Evolutionary conservation across 345 rosid species (phyloP), one percentile per base, ranked within the genome.

Genomic region (Rhizophora mangle): DNA sequence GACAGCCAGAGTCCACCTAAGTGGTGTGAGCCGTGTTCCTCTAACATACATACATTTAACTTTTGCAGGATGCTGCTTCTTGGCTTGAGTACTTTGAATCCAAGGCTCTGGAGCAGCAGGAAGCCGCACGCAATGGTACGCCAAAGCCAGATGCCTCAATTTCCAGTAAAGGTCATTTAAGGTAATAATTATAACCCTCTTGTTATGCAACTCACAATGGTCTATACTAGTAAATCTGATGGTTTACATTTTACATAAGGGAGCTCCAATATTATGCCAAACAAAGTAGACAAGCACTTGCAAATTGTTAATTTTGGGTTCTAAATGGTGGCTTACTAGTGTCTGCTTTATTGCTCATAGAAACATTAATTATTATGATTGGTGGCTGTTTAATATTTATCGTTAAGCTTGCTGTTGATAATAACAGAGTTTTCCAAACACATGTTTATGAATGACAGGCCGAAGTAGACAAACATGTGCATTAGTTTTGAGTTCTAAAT

Each of bases 81-180:
- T 77, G 81, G 81, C 77, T 77, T 1, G 81, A 77, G 73, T 77
- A 77, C 73, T 77, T 77, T 27, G 81, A 77, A 54, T 77, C 81
- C 62, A 77, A 77, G 70, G 74, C 81, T 60, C 69, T 72, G 31
- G 81, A 77, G 64, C 81, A 77, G 64, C 81, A 77, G 46, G 81
- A 77, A 77, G 81, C 81, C 22, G 74, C 81, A 32, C 77, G 81
- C 47, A 77, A 72, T 60, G 81, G 81, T 26, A 72, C 81, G 13
- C 77, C 81, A 54, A 77, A 77, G 63, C 77, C 81, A 34, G 77
- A 77, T 72, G 81, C 81, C 60, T 77, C 81, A 29, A 77, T 77
- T 49, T 77, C 81, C 39, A 77, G 81, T 39, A 77, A 77, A 77
- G 81, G 81, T 8, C 81, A 77, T 69, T 72, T 77, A 59, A 77